Evolutionary conservation across 345 rosid genomes (phyloP), one percentile per base, ranked within the genome.

Genomic region (Boechera divaricarpa): DNA sequence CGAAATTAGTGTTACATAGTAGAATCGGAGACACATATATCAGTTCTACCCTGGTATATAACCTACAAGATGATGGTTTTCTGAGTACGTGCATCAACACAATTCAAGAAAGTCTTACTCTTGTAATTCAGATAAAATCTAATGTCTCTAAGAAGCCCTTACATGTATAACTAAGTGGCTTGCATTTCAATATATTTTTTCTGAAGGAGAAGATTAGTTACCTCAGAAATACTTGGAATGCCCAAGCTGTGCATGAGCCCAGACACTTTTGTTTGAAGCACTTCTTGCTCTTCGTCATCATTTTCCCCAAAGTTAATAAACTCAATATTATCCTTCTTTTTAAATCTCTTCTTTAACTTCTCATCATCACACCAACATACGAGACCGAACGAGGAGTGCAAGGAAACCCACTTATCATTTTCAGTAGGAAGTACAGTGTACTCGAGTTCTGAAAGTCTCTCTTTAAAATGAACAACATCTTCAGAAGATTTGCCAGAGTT

Each of bases 321-420:
- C 64, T 86, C 88, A 73, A 94, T 74, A 35, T 83, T 81, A 63
- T 86, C 84, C 80, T 78, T 73, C 67, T 81, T 76, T 83, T 80
- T 88, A 73, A 90, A 94, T 68, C 81, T 90, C 77, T 82, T 82
- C 81, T 79, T 78, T 75, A 92, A 73, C 77, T 89, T 81, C 61
- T 85, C 83, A 80, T 90, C 86, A 69, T 92, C 95, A 78, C 87
- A 87, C 98, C 97, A 94, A 77, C 95, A 92, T 29, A 92, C 86
- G 36, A 86, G 84, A 81, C 97, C 94, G 63, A 81, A 88, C 29
- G 97, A 90, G 63, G 91, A 84, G 77, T 94, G 97, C 61, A 92
- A 72, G 26, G 98, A 92, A 63, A 90, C 97, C 98, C 97, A 94
- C 77, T 86, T 88, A 74, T 90, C 89, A 53, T 69, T 77, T 48